phyloP scores from a whole-genome alignment of 2,329 filamentous ascomycete genomes.

The Xylariaceae sp. region DNA sequence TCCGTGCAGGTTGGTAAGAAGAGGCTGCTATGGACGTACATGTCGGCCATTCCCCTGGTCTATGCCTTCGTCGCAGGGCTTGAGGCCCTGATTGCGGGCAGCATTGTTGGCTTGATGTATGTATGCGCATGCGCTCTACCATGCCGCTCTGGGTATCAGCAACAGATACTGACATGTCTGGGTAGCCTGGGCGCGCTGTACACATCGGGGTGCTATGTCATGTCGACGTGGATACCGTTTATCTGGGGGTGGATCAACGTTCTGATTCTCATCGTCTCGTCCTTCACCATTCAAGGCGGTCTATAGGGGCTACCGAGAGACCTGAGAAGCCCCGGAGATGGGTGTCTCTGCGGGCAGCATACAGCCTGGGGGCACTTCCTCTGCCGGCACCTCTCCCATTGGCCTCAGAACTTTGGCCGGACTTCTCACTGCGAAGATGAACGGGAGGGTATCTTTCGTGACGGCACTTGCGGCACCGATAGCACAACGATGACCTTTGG shows the following conservation, averaged over 20 bases:
- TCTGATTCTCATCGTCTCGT: slow-evolving; percentile 73
- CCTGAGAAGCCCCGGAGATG: slow-evolving; percentile 7
- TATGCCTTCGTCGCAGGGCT: slow-evolving; percentile 65
- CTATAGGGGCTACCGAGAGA: slow-evolving; percentile 61
- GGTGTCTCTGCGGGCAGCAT: slow-evolving; percentile 14
- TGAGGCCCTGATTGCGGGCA: slow-evolving; percentile 73
- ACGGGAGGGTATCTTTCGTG: slow-evolving; percentile 62
- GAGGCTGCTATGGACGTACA: slow-evolving; percentile 46
- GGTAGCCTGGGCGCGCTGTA: slow-evolving; percentile 71
- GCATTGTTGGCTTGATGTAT: slow-evolving; percentile 72
- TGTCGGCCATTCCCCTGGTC: slow-evolving; percentile 66
- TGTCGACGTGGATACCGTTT: slow-evolving; percentile 93
- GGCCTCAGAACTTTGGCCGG: slow-evolving; percentile 50
- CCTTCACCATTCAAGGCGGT: slow-evolving; percentile 87
- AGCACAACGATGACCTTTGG: slow-evolving; percentile 64
- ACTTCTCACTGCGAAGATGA: slow-evolving; percentile 58
- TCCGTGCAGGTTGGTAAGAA: slow-evolving; percentile 58
- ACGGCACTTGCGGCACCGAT: slow-evolving; percentile 80
- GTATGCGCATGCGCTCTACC: no score
- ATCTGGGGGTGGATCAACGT: slow-evolving; percentile 83
- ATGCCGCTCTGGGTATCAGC: background rate
- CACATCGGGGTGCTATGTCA: slow-evolving; percentile 71
- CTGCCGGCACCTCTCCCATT: slow-evolving; percentile 10
- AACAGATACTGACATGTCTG: slow-evolving; percentile 7
- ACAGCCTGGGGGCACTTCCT: slow-evolving; percentile 15